These are phyloP conservation scores for Eutypella sp. DNA, from an alignment of 2,329 filamentous ascomycete species.

Conservation along the genomic window DNA sequence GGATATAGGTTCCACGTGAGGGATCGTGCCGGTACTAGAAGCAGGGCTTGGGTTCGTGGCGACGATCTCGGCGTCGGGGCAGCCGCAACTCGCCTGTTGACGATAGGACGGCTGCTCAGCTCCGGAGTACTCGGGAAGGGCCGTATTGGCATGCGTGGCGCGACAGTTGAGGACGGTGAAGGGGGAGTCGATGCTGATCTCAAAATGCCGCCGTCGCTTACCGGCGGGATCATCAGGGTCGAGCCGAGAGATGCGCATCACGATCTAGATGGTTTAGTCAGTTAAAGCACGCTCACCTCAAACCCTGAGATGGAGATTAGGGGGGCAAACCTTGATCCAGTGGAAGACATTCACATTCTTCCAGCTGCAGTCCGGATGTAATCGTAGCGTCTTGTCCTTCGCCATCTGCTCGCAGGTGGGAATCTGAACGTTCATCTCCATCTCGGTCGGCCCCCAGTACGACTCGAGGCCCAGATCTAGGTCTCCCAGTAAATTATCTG, in stretches of 20 bases:
- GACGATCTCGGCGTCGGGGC: conserved; percentile 42
- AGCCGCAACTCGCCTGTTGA: conserved; percentile 47
- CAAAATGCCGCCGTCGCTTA: conserved; percentile 78
- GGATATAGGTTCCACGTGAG: conserved; percentile 30
- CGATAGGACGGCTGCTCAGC: conserved; percentile 47
- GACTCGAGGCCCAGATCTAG: conserved; percentile 64
- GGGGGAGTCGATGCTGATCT: conserved; percentile 93
- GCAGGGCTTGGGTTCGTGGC: conserved; percentile 62
- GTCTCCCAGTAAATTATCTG: conserved; percentile 74
- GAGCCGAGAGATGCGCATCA: conserved; percentile 83
- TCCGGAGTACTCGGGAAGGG: conserved; percentile 70
- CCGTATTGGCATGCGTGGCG: conserved; percentile 86
- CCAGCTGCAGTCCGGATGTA: conserved; percentile 91
- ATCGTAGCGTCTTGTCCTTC: conserved; percentile 57
- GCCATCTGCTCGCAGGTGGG: conserved; percentile 85
- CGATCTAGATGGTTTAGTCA: conserved; percentile 53
- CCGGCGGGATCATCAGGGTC: conserved; percentile 70
- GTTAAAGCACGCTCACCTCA: no score
- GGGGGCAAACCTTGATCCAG: conserved; percentile 77
- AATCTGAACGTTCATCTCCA: conserved; percentile 89
- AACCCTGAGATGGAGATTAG: background rate
- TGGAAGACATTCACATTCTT: conserved; percentile 91
- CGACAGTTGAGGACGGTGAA: conserved; percentile 91
- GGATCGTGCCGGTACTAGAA: conserved; percentile 50
- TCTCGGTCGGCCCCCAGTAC: conserved; percentile 82